Conservation (phyloP, 2,329 filamentous ascomycete species). For the Apiospora sp. region DNA sequence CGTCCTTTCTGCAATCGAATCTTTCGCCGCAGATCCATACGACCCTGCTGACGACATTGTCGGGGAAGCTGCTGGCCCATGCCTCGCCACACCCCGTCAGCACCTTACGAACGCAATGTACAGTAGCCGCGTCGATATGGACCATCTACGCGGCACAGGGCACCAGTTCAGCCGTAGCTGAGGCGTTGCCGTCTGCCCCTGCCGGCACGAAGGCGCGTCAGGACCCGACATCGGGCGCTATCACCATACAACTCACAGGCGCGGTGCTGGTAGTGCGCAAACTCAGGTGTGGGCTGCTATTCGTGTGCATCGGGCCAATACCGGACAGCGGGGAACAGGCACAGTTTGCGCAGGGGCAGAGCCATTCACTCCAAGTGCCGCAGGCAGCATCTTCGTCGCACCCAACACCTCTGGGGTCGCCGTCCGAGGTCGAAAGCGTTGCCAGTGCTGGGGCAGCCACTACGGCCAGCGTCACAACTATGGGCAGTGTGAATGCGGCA, state of each 20-base stretch:
- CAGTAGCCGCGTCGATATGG: slow-evolving; percentile 69
- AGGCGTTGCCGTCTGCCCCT: slow-evolving; percentile 46
- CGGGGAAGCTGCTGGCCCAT: slow-evolving; percentile 70
- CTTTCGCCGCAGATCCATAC: slow-evolving; percentile 65
- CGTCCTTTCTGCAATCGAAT: slow-evolving; percentile 66
- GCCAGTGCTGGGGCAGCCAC: slow-evolving; percentile 54
- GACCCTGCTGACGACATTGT: slow-evolving; percentile 65
- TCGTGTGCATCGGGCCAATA: slow-evolving; percentile 65
- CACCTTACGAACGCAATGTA: slow-evolving; percentile 68
- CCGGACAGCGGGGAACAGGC: slow-evolving; percentile 37
- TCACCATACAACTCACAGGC: slow-evolving; percentile 66
- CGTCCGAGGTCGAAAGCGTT: slow-evolving; percentile 57
- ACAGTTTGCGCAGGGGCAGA: slow-evolving; percentile 31
- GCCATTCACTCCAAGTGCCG: slow-evolving; percentile 35
- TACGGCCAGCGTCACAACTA: slow-evolving; percentile 48
- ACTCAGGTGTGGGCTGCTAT: slow-evolving; percentile 66
- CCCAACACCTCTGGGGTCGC: slow-evolving; percentile 45
- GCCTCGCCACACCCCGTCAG: slow-evolving; percentile 63
- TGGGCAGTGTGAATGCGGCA: slow-evolving; percentile 48
- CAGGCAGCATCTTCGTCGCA: slow-evolving; percentile 36
- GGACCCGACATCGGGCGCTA: slow-evolving; percentile 45
- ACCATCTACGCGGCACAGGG: slow-evolving; percentile 59
- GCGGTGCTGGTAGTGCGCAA: slow-evolving; percentile 66
- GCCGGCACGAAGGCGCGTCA: slow-evolving; percentile 23
- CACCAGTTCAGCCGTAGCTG: slow-evolving; percentile 50